Evolutionary conservation across 75 land plant species (phyloP).

Genomic region (Picea sitchensis): DNA sequence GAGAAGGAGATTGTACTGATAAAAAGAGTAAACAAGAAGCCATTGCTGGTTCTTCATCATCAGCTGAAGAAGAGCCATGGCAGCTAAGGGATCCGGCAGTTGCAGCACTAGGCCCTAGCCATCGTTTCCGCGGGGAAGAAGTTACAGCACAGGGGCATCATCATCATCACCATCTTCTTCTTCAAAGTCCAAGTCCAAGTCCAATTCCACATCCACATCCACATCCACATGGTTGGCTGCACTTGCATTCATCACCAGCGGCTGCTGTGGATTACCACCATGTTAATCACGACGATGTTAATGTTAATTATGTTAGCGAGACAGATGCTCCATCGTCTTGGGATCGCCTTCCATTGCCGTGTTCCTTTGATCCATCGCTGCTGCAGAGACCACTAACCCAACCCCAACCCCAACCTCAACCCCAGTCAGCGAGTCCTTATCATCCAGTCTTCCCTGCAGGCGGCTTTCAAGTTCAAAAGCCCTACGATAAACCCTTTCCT

Average conservation of each 20-base stretch:
- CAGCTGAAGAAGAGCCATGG: background rate
- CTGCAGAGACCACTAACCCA: background rate
- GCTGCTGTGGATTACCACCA: too few species aligned
- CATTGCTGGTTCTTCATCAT: background rate
- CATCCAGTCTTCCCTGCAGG: too few species aligned
- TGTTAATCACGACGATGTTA: too few species aligned
- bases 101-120: conserved; percentile 43
- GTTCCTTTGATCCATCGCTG: background rate
- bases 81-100: conserved; percentile 37
- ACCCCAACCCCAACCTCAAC: background rate
- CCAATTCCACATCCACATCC: too few species aligned
- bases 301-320: too few species aligned
- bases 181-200: too few species aligned
- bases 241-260: background rate
- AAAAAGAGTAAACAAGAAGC: background rate
- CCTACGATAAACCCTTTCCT: too few species aligned
- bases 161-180: too few species aligned
- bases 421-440: background rate
- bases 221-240: background rate
- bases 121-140: background rate
- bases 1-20: background rate
- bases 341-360: background rate
- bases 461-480: too few species aligned
- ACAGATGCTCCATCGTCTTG: too few species aligned
- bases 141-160: too few species aligned